phyloP scores from a whole-genome alignment of 225 moss, liverwort and hornwort species.

The Anthoceros angustus region DNA sequence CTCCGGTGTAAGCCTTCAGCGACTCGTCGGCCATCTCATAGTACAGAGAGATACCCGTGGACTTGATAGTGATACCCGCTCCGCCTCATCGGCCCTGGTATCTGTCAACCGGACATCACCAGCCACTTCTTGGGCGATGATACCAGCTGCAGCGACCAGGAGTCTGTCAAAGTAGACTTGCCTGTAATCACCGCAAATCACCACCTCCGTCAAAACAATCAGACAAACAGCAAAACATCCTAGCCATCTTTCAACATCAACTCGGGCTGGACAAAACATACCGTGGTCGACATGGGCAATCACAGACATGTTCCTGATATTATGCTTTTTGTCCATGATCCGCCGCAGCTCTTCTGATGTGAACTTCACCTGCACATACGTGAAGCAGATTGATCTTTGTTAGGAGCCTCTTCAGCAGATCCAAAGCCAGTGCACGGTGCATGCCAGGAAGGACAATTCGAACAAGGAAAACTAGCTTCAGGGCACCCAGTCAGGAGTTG shows the following conservation, averaged over 20 bases:
- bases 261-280: background rate
- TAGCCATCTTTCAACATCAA: background rate
- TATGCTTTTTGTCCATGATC: conserved; percentile 4
- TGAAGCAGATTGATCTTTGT: background rate
- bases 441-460: background rate
- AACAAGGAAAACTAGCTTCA: background rate
- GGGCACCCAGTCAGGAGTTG: background rate
- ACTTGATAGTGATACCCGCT: conserved; percentile 2
- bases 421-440: background rate
- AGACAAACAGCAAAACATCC: background rate
- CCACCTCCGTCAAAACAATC: background rate
- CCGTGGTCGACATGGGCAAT: background rate
- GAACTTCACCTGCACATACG: conserved; percentile 1
- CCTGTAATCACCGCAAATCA: background rate
- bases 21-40: background rate
- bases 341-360: conserved; percentile 2
- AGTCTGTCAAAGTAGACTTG: background rate
- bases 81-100: background rate
- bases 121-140: background rate
- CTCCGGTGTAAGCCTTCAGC: background rate
- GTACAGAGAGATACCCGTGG: background rate
- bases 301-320: conserved; percentile 4
- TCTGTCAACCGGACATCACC: conserved; percentile 4
- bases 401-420: background rate
- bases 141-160: background rate